Evolutionary conservation across 2,329 filamentous ascomycete genomes (phyloP).

Genomic region (Talaromyces albobiverticillius): DNA sequence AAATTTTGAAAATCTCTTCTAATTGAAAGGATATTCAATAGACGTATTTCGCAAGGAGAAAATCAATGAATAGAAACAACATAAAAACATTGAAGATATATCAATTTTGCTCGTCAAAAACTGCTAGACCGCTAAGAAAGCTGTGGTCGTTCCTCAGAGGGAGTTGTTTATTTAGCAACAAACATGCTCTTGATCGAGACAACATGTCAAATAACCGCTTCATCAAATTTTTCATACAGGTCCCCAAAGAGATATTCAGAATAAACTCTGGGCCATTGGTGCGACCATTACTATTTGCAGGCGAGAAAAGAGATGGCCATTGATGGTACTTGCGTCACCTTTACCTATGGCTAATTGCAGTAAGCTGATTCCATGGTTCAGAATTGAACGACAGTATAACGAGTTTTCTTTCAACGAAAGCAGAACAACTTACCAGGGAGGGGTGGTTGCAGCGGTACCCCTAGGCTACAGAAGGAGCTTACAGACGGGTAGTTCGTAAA

Average conservation of each 20-base stretch:
- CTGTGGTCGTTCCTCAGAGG: too few relatives aligned
- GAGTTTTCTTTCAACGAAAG: slow-evolving; percentile 13
- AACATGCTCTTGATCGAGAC: too few relatives aligned
- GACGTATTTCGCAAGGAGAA: slow-evolving; percentile 9
- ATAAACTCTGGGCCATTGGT: slow-evolving; percentile 18
- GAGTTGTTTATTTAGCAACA: too few relatives aligned
- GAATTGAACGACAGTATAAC: slow-evolving; percentile 23
- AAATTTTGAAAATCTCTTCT: not conserved
- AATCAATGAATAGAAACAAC: slow-evolving; percentile 1
- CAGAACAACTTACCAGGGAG: slow-evolving; percentile 15
- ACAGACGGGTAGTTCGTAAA: too few relatives aligned
- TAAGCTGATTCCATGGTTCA: not conserved
- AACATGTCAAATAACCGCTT: slow-evolving; percentile 14
- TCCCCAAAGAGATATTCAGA: slow-evolving; percentile 21
- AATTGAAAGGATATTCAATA: not conserved
- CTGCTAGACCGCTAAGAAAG: too few relatives aligned
- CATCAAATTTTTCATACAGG: slow-evolving; percentile 15
- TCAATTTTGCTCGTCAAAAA: too few relatives aligned
- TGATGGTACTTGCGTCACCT: not conserved
- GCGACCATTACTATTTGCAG: slow-evolving; percentile 23
- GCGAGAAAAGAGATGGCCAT: slow-evolving; percentile 19
- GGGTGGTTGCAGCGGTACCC: slow-evolving; percentile 17
- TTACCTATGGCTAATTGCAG: not conserved
- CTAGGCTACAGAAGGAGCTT: slow-evolving; percentile 8
- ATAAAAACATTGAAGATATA: too few relatives aligned